Conservation (phyloP, 1,284 basidiomycete species). For the Cryptococcus jaspeensis region DNA sequence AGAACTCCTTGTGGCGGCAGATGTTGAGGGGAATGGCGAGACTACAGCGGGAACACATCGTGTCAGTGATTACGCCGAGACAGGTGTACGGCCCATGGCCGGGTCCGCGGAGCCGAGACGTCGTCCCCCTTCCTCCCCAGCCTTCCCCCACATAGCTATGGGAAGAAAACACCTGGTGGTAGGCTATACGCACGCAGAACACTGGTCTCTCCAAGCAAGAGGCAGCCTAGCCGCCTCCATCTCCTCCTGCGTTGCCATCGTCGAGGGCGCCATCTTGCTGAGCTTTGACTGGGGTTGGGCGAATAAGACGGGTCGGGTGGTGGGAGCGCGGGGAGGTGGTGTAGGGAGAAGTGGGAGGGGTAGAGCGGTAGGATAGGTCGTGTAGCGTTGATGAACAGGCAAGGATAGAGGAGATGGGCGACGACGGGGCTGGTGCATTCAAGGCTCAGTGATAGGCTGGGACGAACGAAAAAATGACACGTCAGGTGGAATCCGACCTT, state of each 20-base stretch:
- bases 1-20: constrained; percentile 69
- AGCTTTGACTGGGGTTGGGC: too few species aligned
- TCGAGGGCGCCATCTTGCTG: constrained; percentile 62
- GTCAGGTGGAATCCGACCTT: too few species aligned
- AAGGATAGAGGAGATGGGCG: too few species aligned
- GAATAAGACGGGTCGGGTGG: too few species aligned
- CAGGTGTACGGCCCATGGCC: too few species aligned
- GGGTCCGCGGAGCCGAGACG: background rate
- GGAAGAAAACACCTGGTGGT: background rate
- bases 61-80: background rate
- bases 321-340: background rate
- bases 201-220: constrained; percentile 82
- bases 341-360: background rate
- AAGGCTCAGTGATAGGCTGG: too few species aligned
- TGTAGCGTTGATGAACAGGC: too few species aligned
- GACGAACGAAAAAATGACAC: too few species aligned
- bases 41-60: constrained; percentile 41
- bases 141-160: background rate
- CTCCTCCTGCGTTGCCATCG: constrained; percentile 79
- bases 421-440: too few species aligned
- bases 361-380: background rate
- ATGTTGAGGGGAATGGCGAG: constrained; percentile 80
- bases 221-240: constrained; percentile 74
- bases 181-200: constrained; percentile 71
- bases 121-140: background rate